Conservation (phyloP, 768 basidiomycete species). For the Boletellus emodensis region DNA sequence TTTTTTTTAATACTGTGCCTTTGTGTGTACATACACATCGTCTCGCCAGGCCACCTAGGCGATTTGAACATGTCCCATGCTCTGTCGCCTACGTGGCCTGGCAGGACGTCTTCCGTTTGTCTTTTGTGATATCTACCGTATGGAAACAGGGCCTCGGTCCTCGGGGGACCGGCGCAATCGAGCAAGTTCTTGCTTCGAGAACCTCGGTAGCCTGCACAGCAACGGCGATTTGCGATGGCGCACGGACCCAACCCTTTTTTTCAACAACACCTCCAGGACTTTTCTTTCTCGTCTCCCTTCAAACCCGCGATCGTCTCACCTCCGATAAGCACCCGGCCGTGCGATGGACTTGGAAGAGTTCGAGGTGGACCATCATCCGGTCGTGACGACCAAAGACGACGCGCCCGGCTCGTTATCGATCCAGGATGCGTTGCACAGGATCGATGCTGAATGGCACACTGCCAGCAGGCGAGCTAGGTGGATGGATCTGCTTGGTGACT, state of each 20-base stretch:
- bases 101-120: conserved; percentile 3
- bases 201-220: not conserved
- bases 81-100: conserved; percentile 7
- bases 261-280: not conserved
- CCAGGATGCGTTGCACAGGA: conserved; percentile 22
- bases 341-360: conserved; percentile 41
- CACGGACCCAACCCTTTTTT: conserved; percentile 14
- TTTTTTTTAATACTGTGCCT: too few relatives aligned
- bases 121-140: too few relatives aligned
- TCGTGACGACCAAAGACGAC: not conserved
- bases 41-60: conserved; percentile 4
- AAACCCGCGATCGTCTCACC: not conserved
- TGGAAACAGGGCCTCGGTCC: not conserved
- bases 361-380: conserved; percentile 18
- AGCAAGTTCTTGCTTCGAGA: too few relatives aligned
- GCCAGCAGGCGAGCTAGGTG: conserved; percentile 40
- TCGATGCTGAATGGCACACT: conserved; percentile 41
- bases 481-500: conserved; percentile 74
- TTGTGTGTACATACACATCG: conserved; percentile 1
- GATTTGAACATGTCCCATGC: not conserved
- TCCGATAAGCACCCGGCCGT: not conserved
- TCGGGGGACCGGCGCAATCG: not conserved
- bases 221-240: conserved; percentile 5
- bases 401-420: conserved; percentile 8
- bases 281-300: not conserved